Percentiles rank a stretch among this genome's conserved stretches.
These are phyloP conservation scores for Penicillium mononematosum DNA, from an alignment of 495 filamentous ascomycete genomes.

Conservation along the genomic window DNA sequence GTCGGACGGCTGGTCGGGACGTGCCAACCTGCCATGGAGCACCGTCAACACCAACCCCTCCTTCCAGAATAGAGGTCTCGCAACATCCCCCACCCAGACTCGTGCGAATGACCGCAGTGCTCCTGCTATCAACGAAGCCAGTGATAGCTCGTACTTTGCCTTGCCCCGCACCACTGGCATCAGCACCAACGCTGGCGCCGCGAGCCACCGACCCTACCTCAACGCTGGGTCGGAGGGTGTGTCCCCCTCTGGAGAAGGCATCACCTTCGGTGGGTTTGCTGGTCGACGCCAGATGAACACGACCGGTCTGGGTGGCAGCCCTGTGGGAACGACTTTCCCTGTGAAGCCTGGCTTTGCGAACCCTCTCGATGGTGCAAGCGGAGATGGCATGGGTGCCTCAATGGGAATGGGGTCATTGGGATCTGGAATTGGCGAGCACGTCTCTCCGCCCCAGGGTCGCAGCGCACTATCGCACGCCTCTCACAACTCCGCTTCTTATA, in stretches of 20 bases:
- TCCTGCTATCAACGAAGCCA: constrained; percentile 38
- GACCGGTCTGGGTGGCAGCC: constrained; percentile 32
- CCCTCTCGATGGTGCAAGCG: constrained; percentile 30
- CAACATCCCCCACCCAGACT: constrained; percentile 51
- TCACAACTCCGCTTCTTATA: constrained; percentile 42
- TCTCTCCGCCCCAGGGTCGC: constrained; percentile 31
- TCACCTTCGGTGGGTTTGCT: constrained; percentile 32
- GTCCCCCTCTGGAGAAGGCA: constrained; percentile 38
- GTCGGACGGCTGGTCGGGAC: constrained; percentile 55
- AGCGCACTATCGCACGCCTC: constrained; percentile 38
- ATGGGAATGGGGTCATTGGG: constrained; percentile 33
- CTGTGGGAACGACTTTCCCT: constrained; percentile 32
- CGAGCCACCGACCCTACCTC: constrained; percentile 37
- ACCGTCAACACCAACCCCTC: constrained; percentile 49
- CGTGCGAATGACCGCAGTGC: constrained; percentile 44
- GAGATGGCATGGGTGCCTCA: constrained; percentile 31
- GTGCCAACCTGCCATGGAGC: constrained; percentile 54
- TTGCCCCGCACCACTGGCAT: constrained; percentile 36
- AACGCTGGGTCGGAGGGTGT: constrained; percentile 34
- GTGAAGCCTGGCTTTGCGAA: constrained; percentile 31
- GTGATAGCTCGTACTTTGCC: constrained; percentile 45
- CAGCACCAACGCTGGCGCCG: constrained; percentile 20
- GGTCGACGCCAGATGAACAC: constrained; percentile 34
- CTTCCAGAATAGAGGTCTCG: constrained; percentile 43
- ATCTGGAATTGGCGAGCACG: constrained; percentile 30